These are phyloP conservation scores for Mucor lusitanicus DNA, from an alignment of 371 early-diverging fungal genomes.

Conservation along the genomic window DNA sequence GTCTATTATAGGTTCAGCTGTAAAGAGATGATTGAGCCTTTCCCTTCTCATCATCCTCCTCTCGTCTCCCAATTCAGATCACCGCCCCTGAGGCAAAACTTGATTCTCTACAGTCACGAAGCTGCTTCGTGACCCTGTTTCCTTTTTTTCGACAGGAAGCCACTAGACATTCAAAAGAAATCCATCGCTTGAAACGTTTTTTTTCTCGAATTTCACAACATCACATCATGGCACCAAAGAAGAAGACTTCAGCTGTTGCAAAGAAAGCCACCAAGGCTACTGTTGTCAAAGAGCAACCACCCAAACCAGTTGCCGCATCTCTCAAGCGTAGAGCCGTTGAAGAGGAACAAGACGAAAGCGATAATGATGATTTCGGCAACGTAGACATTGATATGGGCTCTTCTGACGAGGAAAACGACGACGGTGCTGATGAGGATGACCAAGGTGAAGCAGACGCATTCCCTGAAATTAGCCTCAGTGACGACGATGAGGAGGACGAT, in stretches of 20 bases:
- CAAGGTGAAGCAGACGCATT: conserved; percentile 47
- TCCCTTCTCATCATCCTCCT: background rate
- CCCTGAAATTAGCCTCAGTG: conserved; percentile 41
- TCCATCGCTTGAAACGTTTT: background rate
- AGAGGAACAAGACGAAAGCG: conserved; percentile 36
- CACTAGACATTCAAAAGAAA: background rate
- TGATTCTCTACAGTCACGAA: background rate
- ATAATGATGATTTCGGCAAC: conserved; percentile 49
- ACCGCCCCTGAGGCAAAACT: background rate
- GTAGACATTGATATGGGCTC: conserved; percentile 51
- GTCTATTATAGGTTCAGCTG: background rate
- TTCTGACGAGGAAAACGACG: conserved; percentile 50
- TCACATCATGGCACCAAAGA: conserved; percentile 14
- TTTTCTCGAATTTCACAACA: background rate
- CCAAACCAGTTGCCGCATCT: conserved; percentile 5
- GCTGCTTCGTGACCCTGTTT: background rate
- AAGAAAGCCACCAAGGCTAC: conserved; percentile 5
- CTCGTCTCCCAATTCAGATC: background rate
- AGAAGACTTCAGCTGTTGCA: background rate
- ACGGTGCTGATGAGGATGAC: conserved; percentile 22
- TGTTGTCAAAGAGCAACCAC: conserved; percentile 4
- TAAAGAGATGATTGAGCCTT: background rate
- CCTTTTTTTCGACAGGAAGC: conserved; percentile 2
- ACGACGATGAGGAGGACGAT: conserved; percentile 37
- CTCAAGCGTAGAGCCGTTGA: conserved; percentile 20